Base-by-base conservation (phyloP, 441 rosid genomes). In the Metrosideros polymorpha region DNA sequence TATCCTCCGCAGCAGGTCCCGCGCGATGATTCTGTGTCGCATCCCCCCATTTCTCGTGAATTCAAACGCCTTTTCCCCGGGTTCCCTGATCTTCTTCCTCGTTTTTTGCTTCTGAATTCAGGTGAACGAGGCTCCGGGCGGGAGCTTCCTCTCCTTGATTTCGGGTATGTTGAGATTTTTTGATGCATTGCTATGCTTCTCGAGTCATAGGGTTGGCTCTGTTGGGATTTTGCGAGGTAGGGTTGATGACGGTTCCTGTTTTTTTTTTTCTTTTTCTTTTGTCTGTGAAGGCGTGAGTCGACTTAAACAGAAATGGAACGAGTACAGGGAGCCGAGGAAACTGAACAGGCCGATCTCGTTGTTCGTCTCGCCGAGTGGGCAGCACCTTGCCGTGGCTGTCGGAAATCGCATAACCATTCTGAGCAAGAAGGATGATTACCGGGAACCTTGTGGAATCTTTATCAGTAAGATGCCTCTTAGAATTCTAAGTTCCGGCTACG, bases 351-450 rank as follows among this genome's bases (percentile, higher is more conserved):
- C 88, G 9, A 85, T 88, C 27, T 94, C 96, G 24, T 86, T 98
- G 90, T 93, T 96, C 88, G 63, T 96, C 86, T 98, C 99, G 42
- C 93, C 93, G 13, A 92, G 93, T 85, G 98, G 98, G 82, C 96
- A 96, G 86, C 90, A 91, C 56, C 93, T 98, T 18, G 98, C 99
- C 82, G 98, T 96, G 86, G 95, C 98, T 87, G 89, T 94, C n/a
- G 97, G 92, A 45, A 92, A 94, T 91, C 95, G 92, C 49, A 92
- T 98, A 82, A 95, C 96, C 5, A 91, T 96, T 86, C 92, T 98
- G 89, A 86, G 86, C 77, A 94, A 90, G 92, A 94, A 94, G 87
- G 96, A 95, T 89, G 96, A 93, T 91, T 98, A 92, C 90, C 89
- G 84, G 89, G 91, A 93, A 87, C 96, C 99, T 7, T 93, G 86